Evolutionary conservation across 1,139 yeast species (phyloP).

Genomic region (Arxiozyma heterogenica): DNA sequence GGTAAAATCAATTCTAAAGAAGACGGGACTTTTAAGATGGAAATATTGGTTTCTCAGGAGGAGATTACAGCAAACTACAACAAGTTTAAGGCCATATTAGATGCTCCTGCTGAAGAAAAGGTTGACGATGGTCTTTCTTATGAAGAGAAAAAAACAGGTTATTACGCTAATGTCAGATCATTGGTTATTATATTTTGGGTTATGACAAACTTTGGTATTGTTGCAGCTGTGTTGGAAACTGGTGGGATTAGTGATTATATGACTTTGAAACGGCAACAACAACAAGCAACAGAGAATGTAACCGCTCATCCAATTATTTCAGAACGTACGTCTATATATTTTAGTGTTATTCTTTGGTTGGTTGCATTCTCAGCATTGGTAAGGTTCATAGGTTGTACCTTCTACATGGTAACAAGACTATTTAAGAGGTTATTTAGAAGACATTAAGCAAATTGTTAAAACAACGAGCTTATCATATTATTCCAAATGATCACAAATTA

Average conservation of each 20-base stretch:
- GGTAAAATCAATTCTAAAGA: constrained; percentile 62
- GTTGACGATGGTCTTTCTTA: constrained; percentile 32
- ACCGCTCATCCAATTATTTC: constrained; percentile 14
- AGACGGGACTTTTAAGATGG: constrained; percentile 67
- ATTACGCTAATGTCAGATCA: constrained; percentile 66
- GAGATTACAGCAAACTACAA: constrained; percentile 55
- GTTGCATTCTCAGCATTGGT: constrained; percentile 74
- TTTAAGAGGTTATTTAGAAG: constrained; percentile 17
- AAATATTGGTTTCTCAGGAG: constrained; percentile 54
- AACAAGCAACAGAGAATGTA: constrained; percentile 20
- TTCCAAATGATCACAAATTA: no score
- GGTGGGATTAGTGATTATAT: constrained; percentile 41
- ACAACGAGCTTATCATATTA: neutral
- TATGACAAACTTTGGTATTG: constrained; percentile 59
- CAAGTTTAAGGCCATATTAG: constrained; percentile 54
- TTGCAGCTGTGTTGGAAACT: constrained; percentile 60
- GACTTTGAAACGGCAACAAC: constrained; percentile 11
- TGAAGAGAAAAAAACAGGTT: constrained; percentile 58
- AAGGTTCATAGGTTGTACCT: constrained; percentile 58
- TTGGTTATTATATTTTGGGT: constrained; percentile 76
- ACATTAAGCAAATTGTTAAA: neutral
- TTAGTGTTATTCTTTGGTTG: constrained; percentile 68
- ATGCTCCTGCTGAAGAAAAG: constrained; percentile 38
- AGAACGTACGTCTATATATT: constrained; percentile 45
- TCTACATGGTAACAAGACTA: constrained; percentile 44